phyloP scores from a whole-genome alignment of 2,329 filamentous ascomycete genomes.

The Cytospora piceicola region DNA sequence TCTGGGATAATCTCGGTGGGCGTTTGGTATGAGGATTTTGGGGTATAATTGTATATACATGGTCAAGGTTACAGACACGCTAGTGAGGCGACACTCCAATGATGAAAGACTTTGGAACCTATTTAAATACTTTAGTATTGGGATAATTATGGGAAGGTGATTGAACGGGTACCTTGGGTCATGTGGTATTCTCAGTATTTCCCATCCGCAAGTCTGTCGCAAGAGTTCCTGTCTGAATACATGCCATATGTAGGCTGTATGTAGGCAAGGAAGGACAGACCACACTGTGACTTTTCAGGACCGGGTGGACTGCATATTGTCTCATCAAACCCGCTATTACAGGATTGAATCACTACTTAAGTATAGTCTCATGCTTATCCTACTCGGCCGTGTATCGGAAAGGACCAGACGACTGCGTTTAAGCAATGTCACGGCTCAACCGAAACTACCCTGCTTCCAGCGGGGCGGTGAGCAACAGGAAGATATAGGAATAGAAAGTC shows the following conservation, averaged over 20 bases:
- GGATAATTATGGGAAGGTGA: not conserved
- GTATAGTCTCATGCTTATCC: not conserved
- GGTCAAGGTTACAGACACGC: not conserved
- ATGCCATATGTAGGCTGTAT: not conserved
- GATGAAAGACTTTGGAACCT: not conserved
- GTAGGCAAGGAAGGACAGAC: not conserved
- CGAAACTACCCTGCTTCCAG: not conserved
- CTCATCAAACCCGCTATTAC: not conserved
- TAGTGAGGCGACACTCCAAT: not conserved
- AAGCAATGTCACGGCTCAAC: not conserved
- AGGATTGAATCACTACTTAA: not conserved
- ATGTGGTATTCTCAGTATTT: not conserved
- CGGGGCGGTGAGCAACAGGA: not conserved
- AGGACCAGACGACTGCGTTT: not conserved
- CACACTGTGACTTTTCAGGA: not conserved
- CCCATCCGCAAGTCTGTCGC: not conserved
- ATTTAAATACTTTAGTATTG: not conserved
- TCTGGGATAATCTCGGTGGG: not conserved
- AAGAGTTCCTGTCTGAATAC: not conserved
- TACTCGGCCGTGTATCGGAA: not conserved
- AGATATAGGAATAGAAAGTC: not conserved
- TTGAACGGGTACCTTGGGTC: not conserved
- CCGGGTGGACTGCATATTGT: not conserved
- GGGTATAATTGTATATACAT: not conserved
- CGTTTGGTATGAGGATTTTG: not conserved